Percentiles rank a stretch among this genome's conserved stretches.
These are phyloP conservation scores for Penicillium digitatum DNA, from an alignment of 2,329 filamentous ascomycete genomes.

Conservation along the genomic window DNA sequence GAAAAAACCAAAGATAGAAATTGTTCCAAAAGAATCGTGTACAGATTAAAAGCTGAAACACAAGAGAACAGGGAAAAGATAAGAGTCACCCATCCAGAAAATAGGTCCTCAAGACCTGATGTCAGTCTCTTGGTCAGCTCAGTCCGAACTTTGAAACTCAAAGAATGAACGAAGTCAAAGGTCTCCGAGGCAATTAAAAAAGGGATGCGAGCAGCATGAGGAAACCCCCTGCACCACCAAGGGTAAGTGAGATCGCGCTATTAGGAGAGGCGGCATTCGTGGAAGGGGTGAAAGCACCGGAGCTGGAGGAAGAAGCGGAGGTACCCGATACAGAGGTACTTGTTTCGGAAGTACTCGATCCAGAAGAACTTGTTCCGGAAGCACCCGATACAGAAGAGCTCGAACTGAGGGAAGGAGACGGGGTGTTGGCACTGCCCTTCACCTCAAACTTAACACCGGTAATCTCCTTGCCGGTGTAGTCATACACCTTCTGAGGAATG, in stretches of 20 bases:
- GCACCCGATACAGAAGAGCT: neutral
- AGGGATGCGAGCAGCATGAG: conserved; percentile 28
- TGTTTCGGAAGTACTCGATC: conserved; percentile 1
- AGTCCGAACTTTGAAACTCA: neutral
- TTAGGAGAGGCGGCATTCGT: conserved; percentile 23
- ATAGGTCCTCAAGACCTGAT: neutral
- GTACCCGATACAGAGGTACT: too few species aligned
- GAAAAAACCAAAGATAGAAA: neutral
- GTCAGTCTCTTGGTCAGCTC: neutral
- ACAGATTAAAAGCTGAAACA: conserved; percentile 5
- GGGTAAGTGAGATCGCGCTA: conserved; percentile 18
- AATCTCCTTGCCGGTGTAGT: conserved; percentile 55
- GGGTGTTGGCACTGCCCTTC: conserved; percentile 53
- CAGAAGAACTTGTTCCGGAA: conserved; percentile 6
- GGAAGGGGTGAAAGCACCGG: neutral
- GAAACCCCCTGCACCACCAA: conserved; percentile 27
- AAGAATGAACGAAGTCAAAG: neutral
- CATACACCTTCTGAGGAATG: conserved; percentile 57
- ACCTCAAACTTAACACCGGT: conserved; percentile 58
- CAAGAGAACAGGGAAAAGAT: conserved; percentile 1
- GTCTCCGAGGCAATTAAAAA: conserved; percentile 20
- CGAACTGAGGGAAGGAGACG: conserved; percentile 26
- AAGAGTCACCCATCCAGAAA: neutral
- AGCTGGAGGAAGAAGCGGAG: neutral
- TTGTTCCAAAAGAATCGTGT: conserved; percentile 12